phyloP scores from a whole-genome alignment of 345 rosid species.

The Kandelia obovata region DNA sequence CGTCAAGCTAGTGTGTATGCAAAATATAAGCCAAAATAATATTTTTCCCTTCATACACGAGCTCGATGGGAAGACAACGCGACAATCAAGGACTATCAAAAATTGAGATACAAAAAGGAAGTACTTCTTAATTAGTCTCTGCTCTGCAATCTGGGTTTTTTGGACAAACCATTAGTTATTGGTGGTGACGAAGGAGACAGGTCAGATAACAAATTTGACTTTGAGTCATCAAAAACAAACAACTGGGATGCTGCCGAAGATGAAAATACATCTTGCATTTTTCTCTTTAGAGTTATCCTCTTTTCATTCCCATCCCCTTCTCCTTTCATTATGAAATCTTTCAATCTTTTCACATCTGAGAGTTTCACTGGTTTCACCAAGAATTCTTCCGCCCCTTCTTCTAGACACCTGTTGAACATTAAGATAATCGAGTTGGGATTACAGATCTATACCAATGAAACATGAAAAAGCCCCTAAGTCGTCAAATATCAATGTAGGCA shows the following conservation, averaged over 20 bases:
- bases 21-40: too few relatives aligned
- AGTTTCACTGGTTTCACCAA: constrained; percentile 72
- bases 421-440: neutral
- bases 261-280: constrained; percentile 10
- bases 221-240: too few relatives aligned
- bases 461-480: neutral
- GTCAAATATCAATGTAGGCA: too few relatives aligned
- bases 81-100: constrained; percentile 4
- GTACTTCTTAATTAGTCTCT: constrained; percentile 3
- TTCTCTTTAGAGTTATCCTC: constrained; percentile 38
- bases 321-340: constrained; percentile 48
- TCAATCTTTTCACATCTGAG: constrained; percentile 68
- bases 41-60: too few relatives aligned
- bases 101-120: neutral
- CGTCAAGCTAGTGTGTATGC: too few relatives aligned
- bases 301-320: constrained; percentile 29
- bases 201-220: neutral
- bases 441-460: neutral
- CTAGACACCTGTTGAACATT: constrained; percentile 55
- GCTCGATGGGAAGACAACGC: too few relatives aligned
- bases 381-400: constrained; percentile 93
- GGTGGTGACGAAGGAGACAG: constrained; percentile 8
- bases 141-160: constrained; percentile 23
- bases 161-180: constrained; percentile 7
- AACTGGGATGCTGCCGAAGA: neutral